Evolutionary conservation across 2,329 filamentous ascomycete genomes (phyloP), one percentile per base, ranked within the genome.

Genomic region (Zymoseptoria tritici): DNA sequence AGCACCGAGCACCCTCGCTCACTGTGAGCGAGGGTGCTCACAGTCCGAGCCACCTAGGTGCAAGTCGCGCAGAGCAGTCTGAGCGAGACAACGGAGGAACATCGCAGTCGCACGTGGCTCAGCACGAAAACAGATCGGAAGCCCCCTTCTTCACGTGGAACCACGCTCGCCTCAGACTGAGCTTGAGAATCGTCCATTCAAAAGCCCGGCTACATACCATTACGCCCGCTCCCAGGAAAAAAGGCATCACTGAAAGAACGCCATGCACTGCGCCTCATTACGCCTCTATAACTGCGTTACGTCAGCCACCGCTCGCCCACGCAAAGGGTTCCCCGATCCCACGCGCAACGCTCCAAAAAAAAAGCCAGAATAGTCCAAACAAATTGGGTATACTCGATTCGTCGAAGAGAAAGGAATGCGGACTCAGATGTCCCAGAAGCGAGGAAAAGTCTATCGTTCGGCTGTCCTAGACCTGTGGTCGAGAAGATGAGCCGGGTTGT

Each of bases 311-410:
- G 9, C 36, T 42, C 36, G 36, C 36, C 36, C 36, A 16, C 36
- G 36, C 36, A 42, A 42, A 42, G 3, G 3, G 16, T 5, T 13
- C 9, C 36, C 36, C 11, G 16, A 42, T 13, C 36, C 36, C 36
- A 16, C 13, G 36, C 36, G 36, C 6, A 42, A 13, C 36, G 36
- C 36, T 42, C 2, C 36, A 42, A 6, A 42, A 42, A 13, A n/a
- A n/a, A n/a, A n/a, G n/a, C n/a, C n/a, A n/a, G n/a, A n/a, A 16
- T 42, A 16, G 20, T 57, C 13, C 55, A 19, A 57, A 57, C 21
- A 21, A 52, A 57, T 57, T 50, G 55, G 55, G 55, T 57, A 57
- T 57, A 57, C 55, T 52, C n/a, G 55, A 49, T 51, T 24, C 49
- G 46, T 16, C 21, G 31, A 49, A 51, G 31, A 13, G 31, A 31